Evolutionary conservation across 2,329 filamentous ascomycete species (phyloP), one percentile per base, ranked within the genome.

Genomic region (Talaromyces sp.): DNA sequence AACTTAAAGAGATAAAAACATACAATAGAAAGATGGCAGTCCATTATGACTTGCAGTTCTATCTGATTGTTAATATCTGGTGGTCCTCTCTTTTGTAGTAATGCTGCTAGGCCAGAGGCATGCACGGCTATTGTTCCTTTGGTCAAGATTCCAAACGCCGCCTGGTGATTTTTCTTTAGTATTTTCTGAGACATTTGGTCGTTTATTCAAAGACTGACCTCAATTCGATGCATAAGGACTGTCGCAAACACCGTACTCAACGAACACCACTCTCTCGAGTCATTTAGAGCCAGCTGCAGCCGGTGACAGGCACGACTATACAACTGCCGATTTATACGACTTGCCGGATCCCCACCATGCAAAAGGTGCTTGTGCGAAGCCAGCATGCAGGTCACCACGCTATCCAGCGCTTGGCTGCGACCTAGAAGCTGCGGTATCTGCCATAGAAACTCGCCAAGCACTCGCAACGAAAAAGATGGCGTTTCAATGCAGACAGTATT

Each of bases 11-110:
- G 7, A 31, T 9, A 31, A 11, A 31, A 2, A 32, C 51, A 31
- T 6, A 53, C 51, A 17, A 53, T 53, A 31, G 51, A 53, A n/a
- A 53, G 51, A 53, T 53, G 51, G 51, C 51, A 53, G 51, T 53
- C 51, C 26, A 53, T 53, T 26, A 21, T 53, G 12, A 53, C 24
- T 9, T 53, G 51, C 7, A 53, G 26, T 31, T 53, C 51, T 27
- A 53, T 53, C 51, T 53, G 24, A 53, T 31, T 53, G 11, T 53
- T 31, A 9, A 53, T 31, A 53, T 53, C 51, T n/a, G 51, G 51
- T 4, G 51, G 51, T 10, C 51, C 51, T 29, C 24, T 31, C 21
- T 53, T 53, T 31, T 53, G 51, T 17, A 53, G 26, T 31, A 53
- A 53, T 12, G 51, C 51, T 27, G 51, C 12, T 27, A 53, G 27